Evolutionary conservation across 148 eudicot genomes (phyloP).

Genomic region (Salicornia ramosissima): DNA sequence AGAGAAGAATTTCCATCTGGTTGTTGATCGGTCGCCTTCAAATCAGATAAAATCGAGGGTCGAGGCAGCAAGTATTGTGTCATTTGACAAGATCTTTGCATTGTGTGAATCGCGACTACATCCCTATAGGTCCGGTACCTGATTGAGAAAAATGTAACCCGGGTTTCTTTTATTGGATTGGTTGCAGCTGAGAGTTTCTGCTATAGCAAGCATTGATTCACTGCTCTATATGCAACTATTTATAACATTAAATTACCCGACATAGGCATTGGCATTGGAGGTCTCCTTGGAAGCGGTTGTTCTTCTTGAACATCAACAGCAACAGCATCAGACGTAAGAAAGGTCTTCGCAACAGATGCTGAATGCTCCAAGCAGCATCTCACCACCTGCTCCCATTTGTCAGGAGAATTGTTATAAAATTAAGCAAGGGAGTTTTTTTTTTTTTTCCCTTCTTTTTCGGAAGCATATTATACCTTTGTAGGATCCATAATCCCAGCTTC

Average conservation of each 20-base stretch:
- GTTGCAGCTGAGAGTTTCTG: not conserved
- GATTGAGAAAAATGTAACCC: not conserved
- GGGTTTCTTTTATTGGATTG: not conserved
- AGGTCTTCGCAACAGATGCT: constrained; percentile 76
- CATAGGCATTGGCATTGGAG: constrained; percentile 47
- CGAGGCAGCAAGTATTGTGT: not conserved
- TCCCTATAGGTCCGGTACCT: constrained; percentile 34
- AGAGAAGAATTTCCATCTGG: not conserved
- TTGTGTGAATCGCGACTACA: constrained; percentile 10
- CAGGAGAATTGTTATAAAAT: not conserved
- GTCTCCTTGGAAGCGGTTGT: constrained; percentile 31
- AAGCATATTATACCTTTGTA: constrained; percentile 52
- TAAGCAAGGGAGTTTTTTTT: no score
- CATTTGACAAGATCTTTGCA: not conserved
- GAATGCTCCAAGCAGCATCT: constrained; percentile 92
- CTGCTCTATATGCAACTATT: not conserved
- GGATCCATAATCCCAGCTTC: constrained; percentile 86
- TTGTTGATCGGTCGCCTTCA: not conserved
- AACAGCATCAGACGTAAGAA: constrained; percentile 76
- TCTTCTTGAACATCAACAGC: constrained; percentile 57
- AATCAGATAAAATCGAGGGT: not conserved
- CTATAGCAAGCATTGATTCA: not conserved
- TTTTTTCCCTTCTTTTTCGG: no score
- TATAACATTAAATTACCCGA: constrained; percentile 38
- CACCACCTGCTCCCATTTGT: constrained; percentile 50